phyloP scores from a whole-genome alignment of 192 early-diverging fungal genomes.

The Mycoemilia scoparia region DNA sequence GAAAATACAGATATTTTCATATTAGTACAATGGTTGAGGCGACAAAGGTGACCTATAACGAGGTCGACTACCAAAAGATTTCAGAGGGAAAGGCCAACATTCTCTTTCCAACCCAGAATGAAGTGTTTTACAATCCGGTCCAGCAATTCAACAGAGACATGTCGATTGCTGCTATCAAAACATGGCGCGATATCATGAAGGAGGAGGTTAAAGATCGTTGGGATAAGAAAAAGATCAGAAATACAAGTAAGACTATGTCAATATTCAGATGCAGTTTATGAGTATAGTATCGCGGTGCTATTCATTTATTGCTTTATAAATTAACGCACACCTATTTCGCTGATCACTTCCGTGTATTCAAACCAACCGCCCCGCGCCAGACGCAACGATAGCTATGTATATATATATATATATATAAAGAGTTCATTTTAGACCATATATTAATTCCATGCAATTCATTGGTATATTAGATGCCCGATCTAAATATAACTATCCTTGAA shows the following conservation, averaged over 20 bases:
- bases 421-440: too few species aligned
- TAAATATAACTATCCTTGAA: constrained; percentile 81
- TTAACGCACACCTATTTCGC: too few species aligned
- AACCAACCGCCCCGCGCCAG: too few species aligned
- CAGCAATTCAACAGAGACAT: constrained; percentile 96
- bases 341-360: too few species aligned
- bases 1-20: too few species aligned
- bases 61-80: constrained; percentile 38
- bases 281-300: too few species aligned
- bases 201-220: constrained; percentile 39
- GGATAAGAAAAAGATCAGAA: constrained; percentile 32
- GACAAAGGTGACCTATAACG: constrained; percentile 9
- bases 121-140: constrained; percentile 98
- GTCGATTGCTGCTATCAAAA: constrained; percentile 89
- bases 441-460: too few species aligned
- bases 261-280: too few species aligned
- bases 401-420: too few species aligned
- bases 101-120: constrained; percentile 65
- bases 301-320: too few species aligned
- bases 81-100: constrained; percentile 68
- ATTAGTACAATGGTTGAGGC: constrained; percentile 8
- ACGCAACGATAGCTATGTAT: too few species aligned
- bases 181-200: constrained; percentile 64
- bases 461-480: too few species aligned
- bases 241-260: constrained; percentile 9